phyloP scores from a whole-genome alignment of 2,329 filamentous ascomycete genomes.

The Aspergillus brasiliensis region DNA sequence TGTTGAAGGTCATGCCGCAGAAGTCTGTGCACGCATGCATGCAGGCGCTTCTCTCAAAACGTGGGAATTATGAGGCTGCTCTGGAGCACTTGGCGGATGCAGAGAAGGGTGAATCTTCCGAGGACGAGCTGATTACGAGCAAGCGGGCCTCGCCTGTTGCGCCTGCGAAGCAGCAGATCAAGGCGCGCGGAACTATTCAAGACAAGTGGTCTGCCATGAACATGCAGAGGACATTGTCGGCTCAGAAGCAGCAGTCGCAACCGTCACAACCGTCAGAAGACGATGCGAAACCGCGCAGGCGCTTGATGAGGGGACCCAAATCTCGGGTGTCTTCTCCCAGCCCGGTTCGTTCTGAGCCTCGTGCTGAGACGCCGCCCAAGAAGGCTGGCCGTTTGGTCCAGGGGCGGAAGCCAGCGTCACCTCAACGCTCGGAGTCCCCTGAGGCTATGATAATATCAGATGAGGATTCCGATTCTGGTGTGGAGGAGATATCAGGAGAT shows the following conservation, averaged over 20 bases:
- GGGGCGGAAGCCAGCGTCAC: constrained; percentile 46
- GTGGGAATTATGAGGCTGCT: constrained; percentile 59
- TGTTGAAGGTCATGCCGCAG: constrained; percentile 52
- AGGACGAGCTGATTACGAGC: constrained; percentile 42
- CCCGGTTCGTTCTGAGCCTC: constrained; percentile 13
- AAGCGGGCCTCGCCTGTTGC: constrained; percentile 21
- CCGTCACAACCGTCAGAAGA: constrained; percentile 23
- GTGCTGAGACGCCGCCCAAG: constrained; percentile 26
- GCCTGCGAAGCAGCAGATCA: constrained; percentile 56
- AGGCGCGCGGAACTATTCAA: constrained; percentile 58
- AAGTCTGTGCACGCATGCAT: constrained; percentile 52
- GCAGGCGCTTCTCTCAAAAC: constrained; percentile 53
- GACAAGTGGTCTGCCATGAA: constrained; percentile 60
- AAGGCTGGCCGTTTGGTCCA: constrained; percentile 50
- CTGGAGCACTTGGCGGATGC: constrained; percentile 49
- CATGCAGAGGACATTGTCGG: constrained; percentile 30
- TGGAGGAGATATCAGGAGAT: constrained; percentile 44
- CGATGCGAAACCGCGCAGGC: constrained; percentile 37
- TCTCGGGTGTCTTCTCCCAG: constrained; percentile 32
- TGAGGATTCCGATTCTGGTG: constrained; percentile 43
- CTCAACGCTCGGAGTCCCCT: constrained; percentile 36
- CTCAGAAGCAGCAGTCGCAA: constrained; percentile 15
- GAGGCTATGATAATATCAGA: constrained; percentile 49
- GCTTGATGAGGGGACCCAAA: constrained; percentile 42
- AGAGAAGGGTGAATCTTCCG: constrained; percentile 39